Conservation (phyloP, 208 protist genomes). For the Acanthamoeba culbertsoni region DNA sequence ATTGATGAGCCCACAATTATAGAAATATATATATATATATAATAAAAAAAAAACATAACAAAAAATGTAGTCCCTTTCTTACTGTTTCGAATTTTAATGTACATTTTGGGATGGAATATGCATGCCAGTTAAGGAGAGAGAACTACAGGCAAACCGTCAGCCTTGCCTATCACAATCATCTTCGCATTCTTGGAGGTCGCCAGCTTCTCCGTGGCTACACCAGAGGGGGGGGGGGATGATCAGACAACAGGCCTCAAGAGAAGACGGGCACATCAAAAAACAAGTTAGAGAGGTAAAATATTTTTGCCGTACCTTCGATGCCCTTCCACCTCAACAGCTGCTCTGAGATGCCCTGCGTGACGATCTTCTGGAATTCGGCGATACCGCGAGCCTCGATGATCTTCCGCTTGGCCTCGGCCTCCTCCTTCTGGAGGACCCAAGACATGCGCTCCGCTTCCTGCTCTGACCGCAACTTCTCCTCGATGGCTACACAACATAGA, state of each 20-base stretch:
- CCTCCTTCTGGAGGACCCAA: slow-evolving; percentile 25
- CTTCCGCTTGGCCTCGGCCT: slow-evolving; percentile 35
- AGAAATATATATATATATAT: no score
- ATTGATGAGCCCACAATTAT: no score
- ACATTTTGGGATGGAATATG: no score
- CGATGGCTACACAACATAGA: not conserved
- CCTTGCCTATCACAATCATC: slow-evolving; percentile 60
- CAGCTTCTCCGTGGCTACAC: slow-evolving; percentile 58
- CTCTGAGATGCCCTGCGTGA: slow-evolving; percentile 60
- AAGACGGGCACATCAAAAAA: not conserved
- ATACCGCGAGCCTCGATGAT: slow-evolving; percentile 61
- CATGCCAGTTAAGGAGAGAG: not conserved
- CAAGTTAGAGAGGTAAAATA: not conserved
- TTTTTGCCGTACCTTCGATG: slow-evolving; percentile 37
- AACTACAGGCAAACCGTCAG: not conserved
- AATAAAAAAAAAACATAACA: no score
- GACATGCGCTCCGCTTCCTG: slow-evolving; percentile 50
- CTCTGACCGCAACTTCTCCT: slow-evolving; percentile 39
- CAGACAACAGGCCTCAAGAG: not conserved
- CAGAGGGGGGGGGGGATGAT: not conserved
- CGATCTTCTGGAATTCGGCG: slow-evolving; percentile 65
- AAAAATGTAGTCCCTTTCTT: no score
- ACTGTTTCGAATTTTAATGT: no score
- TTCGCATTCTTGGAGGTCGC: slow-evolving; percentile 53
- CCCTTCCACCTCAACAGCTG: slow-evolving; percentile 59